Evolutionary conservation across 2,329 filamentous ascomycete species (phyloP), one percentile per base, ranked within the genome.

Genomic region (Fusarium sp.): DNA sequence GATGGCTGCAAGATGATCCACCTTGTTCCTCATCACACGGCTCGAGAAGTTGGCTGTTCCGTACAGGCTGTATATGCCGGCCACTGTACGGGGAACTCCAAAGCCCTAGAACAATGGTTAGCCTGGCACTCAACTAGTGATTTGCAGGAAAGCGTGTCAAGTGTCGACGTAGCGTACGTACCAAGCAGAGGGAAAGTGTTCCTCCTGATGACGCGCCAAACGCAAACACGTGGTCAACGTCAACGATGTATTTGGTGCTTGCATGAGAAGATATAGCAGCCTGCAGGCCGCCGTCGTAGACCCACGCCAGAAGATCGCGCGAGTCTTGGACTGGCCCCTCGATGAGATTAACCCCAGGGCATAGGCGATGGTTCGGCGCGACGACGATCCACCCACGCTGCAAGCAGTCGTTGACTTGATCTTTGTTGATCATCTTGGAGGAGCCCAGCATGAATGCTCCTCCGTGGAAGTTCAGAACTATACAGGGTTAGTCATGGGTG

Each of bases 61-160:
- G 72, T 86, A 85, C 73, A 86, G 80, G 67, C 83, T 80, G 54
- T 82, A 80, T 57, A 86, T 85, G 22, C 83, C 84, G 4, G 79
- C 78, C 1, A 81, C 80, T 2, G 80, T 80, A 11, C 77, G 81
- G 14, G 79, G 79, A 4, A 82, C 80, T 25, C 78, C 79, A 68
- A 82, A 86, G 12, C 82, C 84, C 82, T 84, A 43, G 6, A 20
- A 22, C 37, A 20, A 69, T n/a, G 37, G 7, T 40, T 40, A 40
- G 37, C 37, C 37, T 40, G 15, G 7, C 7, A n/a, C 4, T 40
- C 37, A 10, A 15, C 37, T 40, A 15, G 3, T 40, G 15, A 10
- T 40, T 40, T 40, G 37, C 27, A n/a, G n/a, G 38, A 30, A 15
- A 3, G 47, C 17, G 11, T 12, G 22, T 25, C 32, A 10, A 37